Base-by-base conservation (phyloP, 176 grass and related monocot genomes). In the Aegilops tauschii region DNA sequence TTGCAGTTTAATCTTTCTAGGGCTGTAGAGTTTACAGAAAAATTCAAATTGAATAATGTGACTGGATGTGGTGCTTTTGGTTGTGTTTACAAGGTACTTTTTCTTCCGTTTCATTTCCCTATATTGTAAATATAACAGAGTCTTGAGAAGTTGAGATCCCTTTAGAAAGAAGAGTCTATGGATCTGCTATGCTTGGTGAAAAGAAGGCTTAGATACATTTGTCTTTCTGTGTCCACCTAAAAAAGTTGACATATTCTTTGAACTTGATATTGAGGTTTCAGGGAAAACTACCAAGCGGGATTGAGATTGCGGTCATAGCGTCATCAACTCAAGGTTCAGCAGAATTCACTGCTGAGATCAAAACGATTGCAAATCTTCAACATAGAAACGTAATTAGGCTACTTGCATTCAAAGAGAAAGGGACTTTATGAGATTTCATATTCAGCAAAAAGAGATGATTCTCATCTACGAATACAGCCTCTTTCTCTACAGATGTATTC, bases 331-430 rank as follows among this genome's bases (percentile, higher is more conserved):
- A 71, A 82, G 80, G 80, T 58, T 82, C 49, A 64, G 6, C 35
- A 58, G 80, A 82, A 32, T 72, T 83, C 49, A 36, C 30, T 56
- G 18, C 66, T 40, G 80, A 83, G 59, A 83, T 72, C 27, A 31
- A 70, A 58, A 71, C 12, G 14, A 58, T 72, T 18, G 47, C 39
- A 59, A 9, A 59, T 59, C 80, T 83, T 83, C 80, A 59, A 71
- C 80, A 72, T 37, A 72, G 35, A 71, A 71, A 83, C 39, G 32
- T 83, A 52, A 54, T 83, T 83, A 83, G 66, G 66, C 12, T 83
- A 25, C 66, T 59, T 83, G 80, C 80, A 17, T 37, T 82, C 45
- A 83, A 71, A 79, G 76, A 39, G 20, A 62, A 62, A 79, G 62
- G 54, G 56, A 59, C 29, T 77, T 62, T 62, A 11, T 62, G 32